Conservation (phyloP, 83 land plant species). For the Picea engelmannii region DNA sequence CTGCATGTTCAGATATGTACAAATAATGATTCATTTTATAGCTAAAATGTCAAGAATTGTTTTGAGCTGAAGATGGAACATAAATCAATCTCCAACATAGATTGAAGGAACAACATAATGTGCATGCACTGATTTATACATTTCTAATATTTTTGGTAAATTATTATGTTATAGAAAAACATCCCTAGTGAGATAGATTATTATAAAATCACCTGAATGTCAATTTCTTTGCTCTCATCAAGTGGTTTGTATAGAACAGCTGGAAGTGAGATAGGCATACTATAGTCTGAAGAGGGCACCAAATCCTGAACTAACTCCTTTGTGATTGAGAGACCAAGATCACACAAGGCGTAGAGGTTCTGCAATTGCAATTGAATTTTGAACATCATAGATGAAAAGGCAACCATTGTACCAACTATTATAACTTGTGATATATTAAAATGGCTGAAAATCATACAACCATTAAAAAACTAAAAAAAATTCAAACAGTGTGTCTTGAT, state of each 20-base stretch:
- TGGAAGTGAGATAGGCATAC: slow-evolving; percentile 34
- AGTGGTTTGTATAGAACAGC: slow-evolving; percentile 29
- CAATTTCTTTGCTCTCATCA: slow-evolving; percentile 34
- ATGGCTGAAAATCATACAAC: background rate
- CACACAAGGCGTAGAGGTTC: slow-evolving; percentile 67
- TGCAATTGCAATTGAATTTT: slow-evolving; percentile 21
- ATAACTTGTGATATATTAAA: background rate
- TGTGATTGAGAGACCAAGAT: slow-evolving; percentile 53
- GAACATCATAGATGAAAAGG: background rate
- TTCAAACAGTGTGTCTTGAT: background rate
- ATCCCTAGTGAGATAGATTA: background rate
- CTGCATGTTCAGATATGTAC: too few species aligned
- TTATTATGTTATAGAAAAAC: background rate
- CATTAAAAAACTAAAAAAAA: background rate
- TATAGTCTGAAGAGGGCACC: slow-evolving; percentile 18
- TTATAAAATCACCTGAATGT: slow-evolving; percentile 23
- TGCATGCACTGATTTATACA: too few species aligned
- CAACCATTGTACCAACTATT: background rate
- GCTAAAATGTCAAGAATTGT: too few species aligned
- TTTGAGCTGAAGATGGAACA: too few species aligned
- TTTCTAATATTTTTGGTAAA: too few species aligned
- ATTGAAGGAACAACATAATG: too few species aligned
- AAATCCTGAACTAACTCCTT: slow-evolving; percentile 36
- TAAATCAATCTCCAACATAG: too few species aligned
- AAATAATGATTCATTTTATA: too few species aligned